Evolutionary conservation across 2,329 filamentous ascomycete genomes (phyloP), one percentile per base, ranked within the genome.

Genomic region (Fusarium heterosporum): DNA sequence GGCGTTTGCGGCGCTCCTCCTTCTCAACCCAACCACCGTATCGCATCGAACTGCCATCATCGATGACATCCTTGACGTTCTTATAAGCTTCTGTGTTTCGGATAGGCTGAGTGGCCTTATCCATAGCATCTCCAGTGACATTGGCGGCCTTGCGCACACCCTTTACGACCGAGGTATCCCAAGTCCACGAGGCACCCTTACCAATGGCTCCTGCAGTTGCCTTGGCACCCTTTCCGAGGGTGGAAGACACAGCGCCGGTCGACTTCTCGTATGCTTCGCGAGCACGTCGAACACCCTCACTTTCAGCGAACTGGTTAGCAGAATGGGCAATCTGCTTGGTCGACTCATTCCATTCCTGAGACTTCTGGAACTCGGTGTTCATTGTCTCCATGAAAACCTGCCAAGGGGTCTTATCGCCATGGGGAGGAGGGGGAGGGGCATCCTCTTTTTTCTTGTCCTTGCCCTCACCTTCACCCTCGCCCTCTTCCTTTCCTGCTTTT

Each of bases 381-480:
- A 99, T 88, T n/a, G 96, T 99, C 76, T 99, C 96, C 75, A 93
- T 93, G 82, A 99, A 99, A 30, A 99, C 96, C 78, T 98, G 93
- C 94, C 96, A 98, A 53, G 96, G 96, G 4, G 95, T 96, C 84
- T 99, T 99, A 82, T 97, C 93, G 63, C 96, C 96, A 76, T 99
- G 96, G 19, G 94, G 95, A n/a, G 96, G 95, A 14, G 94, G 95
- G 22, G 95, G 93, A 13, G 94, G 90, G 28, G 87, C 79, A 63
- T 93, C 88, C 72, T 92, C 87, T 76, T 89, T 85, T 76, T 90
- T 85, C 75, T 87, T 81, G 61, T 85, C 79, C 66, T 88, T 69
- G 16, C 85, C 81, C 49, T 85, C 80, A 42, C 85, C 81, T 45
- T 84, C 78, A 9, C 80, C 74, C 42, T 81, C 78, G 42, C 80